Evolutionary conservation across 192 early-diverging fungal genomes (phyloP), one percentile per base, ranked within the genome.

Genomic region (Coemansia sp.): DNA sequence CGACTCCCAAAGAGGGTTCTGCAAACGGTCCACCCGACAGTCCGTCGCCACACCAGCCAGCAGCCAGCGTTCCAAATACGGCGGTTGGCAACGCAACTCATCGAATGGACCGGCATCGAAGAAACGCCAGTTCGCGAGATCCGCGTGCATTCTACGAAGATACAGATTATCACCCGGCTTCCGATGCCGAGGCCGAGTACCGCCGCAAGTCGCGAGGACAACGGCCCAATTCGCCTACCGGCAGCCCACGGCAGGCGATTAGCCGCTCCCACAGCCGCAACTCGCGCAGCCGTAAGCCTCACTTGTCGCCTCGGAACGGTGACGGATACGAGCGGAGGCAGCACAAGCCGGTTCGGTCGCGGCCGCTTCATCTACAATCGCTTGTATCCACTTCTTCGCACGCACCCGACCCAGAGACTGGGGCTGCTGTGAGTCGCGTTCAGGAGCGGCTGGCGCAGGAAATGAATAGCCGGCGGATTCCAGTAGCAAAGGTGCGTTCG

Each of bases 391-490:
- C 15, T 8, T 34, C 35, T n/a, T 17, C 9, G 11, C 46, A 39
- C 12, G 15, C 42, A 8, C 35, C n/a, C 8, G 27, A 58, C 15
- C 47, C 52, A 5, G 50, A 61, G 14, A 71, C 62, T 4, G 69
- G 36, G 9, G 69, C 69, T 10, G 69, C 69, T 6, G 69, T 71
- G 12, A 53, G 56, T 15, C 40, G 69, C 6, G 69, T 71, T 25
- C 72, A 68, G 54, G 65, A 68, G 19, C 51, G 53, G 9, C 58
- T 75, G 28, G 72, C 45, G 5, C 55, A 62, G 36, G 54, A 50
- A 25, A 49, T 66, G 36, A 45, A 25, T 4, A 62, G 60, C 1
- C 48, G 47, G 17, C 55, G 69, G 9, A 29, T 43, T 4, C 26
- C 52, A 2, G 51, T 19, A 14, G 10, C 36, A 32, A 50, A 46